A percentile compares a stretch with the other conserved stretches of the same genome.
phyloP scores from a whole-genome alignment of 768 basidiomycete species.

The Gyrodon lividus region DNA sequence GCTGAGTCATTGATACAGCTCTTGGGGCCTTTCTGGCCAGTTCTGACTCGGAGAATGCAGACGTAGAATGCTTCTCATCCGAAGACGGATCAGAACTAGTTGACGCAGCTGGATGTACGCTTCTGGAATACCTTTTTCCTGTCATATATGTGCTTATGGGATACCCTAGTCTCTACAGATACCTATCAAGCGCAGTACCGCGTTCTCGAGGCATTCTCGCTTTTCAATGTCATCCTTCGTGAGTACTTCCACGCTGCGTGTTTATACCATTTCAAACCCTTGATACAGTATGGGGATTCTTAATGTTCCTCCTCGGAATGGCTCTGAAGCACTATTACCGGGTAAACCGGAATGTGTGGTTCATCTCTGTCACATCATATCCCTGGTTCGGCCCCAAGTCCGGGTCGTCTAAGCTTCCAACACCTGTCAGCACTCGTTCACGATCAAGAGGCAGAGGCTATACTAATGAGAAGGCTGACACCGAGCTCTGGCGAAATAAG shows the following conservation, averaged over 20 bases:
- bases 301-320: slow-evolving; percentile 44
- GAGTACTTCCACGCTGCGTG: slow-evolving; percentile 25
- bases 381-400: slow-evolving; percentile 62
- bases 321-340: slow-evolving; percentile 42
- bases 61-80: slow-evolving; percentile 79
- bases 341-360: slow-evolving; percentile 59
- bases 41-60: slow-evolving; percentile 75
- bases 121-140: slow-evolving; percentile 2
- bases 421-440: slow-evolving; percentile 39
- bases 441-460: slow-evolving; percentile 33
- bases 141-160: slow-evolving; percentile 1
- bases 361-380: slow-evolving; percentile 64
- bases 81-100: slow-evolving; percentile 50
- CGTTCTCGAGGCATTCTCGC: slow-evolving; percentile 75
- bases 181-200: slow-evolving; percentile 89
- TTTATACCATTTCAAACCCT: slow-evolving; percentile 9
- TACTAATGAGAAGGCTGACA: slow-evolving; percentile 26
- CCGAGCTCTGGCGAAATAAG: slow-evolving; percentile 20
- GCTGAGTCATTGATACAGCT: slow-evolving; percentile 42
- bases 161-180: slow-evolving; percentile 67
- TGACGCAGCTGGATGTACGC: slow-evolving; percentile 66
- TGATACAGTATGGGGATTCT: slow-evolving; percentile 47
- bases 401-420: slow-evolving; percentile 39
- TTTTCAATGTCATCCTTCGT: slow-evolving; percentile 76
- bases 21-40: slow-evolving; percentile 71